Base-by-base conservation (phyloP, 305 asterid genomes). In the Nicotiana rustica region DNA sequence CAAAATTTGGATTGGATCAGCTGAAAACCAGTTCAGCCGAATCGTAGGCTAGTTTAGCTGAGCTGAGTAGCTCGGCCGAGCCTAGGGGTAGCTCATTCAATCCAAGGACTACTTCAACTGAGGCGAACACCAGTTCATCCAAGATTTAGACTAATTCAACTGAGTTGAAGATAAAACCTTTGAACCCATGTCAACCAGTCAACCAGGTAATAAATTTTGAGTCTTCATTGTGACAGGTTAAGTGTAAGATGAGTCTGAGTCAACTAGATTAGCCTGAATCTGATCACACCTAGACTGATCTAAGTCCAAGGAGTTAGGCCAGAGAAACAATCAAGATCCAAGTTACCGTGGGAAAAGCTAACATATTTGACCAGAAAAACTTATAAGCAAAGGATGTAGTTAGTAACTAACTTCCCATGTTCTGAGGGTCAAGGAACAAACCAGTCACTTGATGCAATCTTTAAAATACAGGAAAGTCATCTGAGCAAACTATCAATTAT, bases 111-210 rank as follows among this genome's bases (percentile, higher is more conserved):
- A 73, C 41, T 49, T 25, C 62, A 73, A 19, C 35, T 6, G 2
- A 73, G 38, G 12, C 79, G 25, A 73, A 47, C 4, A 55, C 62
- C 7, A 47, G 62, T 49, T 52, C 56, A 47, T 19, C 62, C 31
- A 36, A 71, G 79, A 71, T 7, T 25, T 14, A 73, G 25, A 59
- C 44, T 61, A 47, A 38, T 25, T 44, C 78, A 71, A 44, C 60
- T 14, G 60, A 71, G 78, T 71, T 71, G 19, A 44, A 19, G 29
- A 71, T 18, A 71, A 71, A 52, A 71, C 38, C 78, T 44, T 56
- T 14, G 29, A 14, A 47, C 21, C 21, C 49, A 21, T 1, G 21
- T 0, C 2, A 47, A 36, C 78, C 36, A 21, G 47, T 73, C 64
- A 73, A 49, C 64, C 25, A 4, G 36, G 44, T 44, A 70, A 70